Conservation (phyloP, 2,329 filamentous ascomycete species). For the Beauveria medogensis region DNA sequence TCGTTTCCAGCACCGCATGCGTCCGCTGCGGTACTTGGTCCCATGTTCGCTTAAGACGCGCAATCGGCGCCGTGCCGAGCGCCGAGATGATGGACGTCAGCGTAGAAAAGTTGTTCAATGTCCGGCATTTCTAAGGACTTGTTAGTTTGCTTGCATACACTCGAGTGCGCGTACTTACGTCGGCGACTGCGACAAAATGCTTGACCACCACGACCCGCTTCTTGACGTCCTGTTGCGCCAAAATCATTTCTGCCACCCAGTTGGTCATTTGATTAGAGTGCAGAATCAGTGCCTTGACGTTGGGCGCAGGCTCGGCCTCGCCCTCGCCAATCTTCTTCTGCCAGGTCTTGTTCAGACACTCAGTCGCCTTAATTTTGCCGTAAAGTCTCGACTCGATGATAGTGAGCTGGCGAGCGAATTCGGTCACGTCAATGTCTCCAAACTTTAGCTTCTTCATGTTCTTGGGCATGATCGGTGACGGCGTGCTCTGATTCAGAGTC, state of each 20-base stretch:
- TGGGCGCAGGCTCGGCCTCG: constrained; percentile 78
- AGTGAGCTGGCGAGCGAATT: constrained; percentile 95
- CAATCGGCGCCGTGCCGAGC: constrained; percentile 87
- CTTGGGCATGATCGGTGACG: constrained; percentile 87
- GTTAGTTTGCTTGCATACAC: constrained; percentile 12
- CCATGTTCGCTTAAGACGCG: constrained; percentile 90
- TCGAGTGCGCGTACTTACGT: constrained; percentile 52
- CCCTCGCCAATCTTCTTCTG: constrained; percentile 85
- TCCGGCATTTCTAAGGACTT: constrained; percentile 70
- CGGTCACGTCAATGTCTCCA: constrained; percentile 87
- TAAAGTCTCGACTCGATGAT: constrained; percentile 95
- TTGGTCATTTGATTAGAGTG: constrained; percentile 99
- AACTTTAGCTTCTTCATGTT: constrained; percentile 99
- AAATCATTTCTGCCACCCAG: constrained; percentile 98
- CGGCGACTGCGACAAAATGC: constrained; percentile 92
- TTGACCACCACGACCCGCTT: constrained; percentile 97
- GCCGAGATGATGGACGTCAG: constrained; percentile 97
- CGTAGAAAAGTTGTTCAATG: constrained; percentile 93
- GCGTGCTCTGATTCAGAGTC: constrained; percentile 74
- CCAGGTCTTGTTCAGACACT: constrained; percentile 98
- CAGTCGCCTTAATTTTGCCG: constrained; percentile 89
- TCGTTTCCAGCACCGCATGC: constrained; percentile 70
- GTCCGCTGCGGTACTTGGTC: constrained; percentile 84
- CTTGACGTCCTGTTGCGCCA: constrained; percentile 89
- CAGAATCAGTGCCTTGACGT: constrained; percentile 91